Conservation (phyloP, 2,329 filamentous ascomycete genomes). For the Apiospora phragmitis region DNA sequence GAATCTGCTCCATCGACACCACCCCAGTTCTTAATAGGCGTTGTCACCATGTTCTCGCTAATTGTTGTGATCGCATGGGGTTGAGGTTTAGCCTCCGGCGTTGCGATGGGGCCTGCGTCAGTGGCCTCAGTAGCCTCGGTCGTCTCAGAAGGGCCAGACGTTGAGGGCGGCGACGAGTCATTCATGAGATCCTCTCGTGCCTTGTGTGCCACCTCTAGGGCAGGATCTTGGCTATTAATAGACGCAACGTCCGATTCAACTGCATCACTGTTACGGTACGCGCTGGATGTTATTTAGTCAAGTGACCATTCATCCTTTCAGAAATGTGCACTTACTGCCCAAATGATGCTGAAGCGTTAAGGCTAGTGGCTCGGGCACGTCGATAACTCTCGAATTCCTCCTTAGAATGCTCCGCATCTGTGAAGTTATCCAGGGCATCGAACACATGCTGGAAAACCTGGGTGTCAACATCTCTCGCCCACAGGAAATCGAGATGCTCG, state of each 20-base stretch:
- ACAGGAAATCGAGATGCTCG: slow-evolving; percentile 95
- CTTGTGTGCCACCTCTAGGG: slow-evolving; percentile 21
- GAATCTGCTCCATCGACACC: slow-evolving; percentile 9
- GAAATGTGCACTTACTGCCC: slow-evolving; percentile 27
- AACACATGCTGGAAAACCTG: slow-evolving; percentile 92
- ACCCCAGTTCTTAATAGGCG: slow-evolving; percentile 18
- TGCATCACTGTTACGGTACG: slow-evolving; percentile 27
- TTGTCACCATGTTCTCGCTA: slow-evolving; percentile 18
- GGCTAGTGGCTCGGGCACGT: slow-evolving; percentile 50
- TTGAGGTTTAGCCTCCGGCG: neutral
- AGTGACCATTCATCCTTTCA: neutral
- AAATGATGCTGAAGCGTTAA: slow-evolving; percentile 37
- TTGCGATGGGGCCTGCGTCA: neutral
- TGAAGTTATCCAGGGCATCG: slow-evolving; percentile 77
- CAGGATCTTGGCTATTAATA: neutral
- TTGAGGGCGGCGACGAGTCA: slow-evolving; percentile 18
- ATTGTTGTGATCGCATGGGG: slow-evolving; percentile 22
- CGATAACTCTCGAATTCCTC: slow-evolving; percentile 63
- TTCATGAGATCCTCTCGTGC: slow-evolving; percentile 23
- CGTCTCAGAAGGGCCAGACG: slow-evolving; percentile 3
- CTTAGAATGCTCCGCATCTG: slow-evolving; percentile 55
- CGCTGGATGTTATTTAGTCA: slow-evolving; percentile 16
- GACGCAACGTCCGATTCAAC: slow-evolving; percentile 29
- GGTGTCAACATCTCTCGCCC: slow-evolving; percentile 81
- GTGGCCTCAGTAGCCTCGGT: neutral